Percentiles rank a stretch among this genome's conserved stretches.
Evolutionary conservation across 2,329 filamentous ascomycete species (phyloP).

Genomic region (Akanthomyces uredinophilus): DNA sequence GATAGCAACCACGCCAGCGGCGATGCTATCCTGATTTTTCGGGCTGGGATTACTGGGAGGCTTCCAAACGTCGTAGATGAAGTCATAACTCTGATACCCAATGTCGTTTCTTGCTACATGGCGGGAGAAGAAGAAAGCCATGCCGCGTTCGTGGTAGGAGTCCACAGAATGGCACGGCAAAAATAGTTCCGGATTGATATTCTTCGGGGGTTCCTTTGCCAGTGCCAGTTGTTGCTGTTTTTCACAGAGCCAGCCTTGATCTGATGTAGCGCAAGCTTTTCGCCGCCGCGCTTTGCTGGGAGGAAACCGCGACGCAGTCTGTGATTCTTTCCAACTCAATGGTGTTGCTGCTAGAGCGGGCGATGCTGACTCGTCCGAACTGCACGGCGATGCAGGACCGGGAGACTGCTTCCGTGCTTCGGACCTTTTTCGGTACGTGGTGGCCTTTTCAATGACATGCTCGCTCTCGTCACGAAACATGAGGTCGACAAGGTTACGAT

Average conservation of each 20-base stretch:
- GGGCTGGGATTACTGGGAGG: slow-evolving; percentile 31
- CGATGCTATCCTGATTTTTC: slow-evolving; percentile 38
- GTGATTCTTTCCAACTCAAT: not conserved
- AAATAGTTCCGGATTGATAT: slow-evolving; percentile 1
- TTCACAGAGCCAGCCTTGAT: not conserved
- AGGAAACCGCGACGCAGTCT: not conserved
- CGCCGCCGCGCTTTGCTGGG: not conserved
- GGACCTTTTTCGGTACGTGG: slow-evolving; percentile 27
- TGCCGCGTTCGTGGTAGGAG: slow-evolving; percentile 39
- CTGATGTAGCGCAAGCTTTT: not conserved
- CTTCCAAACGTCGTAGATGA: slow-evolving; percentile 49
- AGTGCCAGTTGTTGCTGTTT: not conserved
- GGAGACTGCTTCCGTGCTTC: slow-evolving; percentile 21
- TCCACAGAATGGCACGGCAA: slow-evolving; percentile 6
- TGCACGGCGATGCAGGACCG: slow-evolving; percentile 15
- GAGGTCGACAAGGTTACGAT: slow-evolving; percentile 50
- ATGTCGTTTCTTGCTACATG: slow-evolving; percentile 44
- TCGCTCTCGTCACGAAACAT: slow-evolving; percentile 55
- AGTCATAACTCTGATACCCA: slow-evolving; percentile 47
- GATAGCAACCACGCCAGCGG: slow-evolving; percentile 50
- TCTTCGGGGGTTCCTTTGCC: not conserved
- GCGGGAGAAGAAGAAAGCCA: slow-evolving; percentile 46
- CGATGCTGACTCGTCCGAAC: not conserved
- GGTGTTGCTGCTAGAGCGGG: not conserved
- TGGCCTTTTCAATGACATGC: slow-evolving; percentile 50